Percentiles rank a stretch among this genome's conserved stretches.
Conservation (phyloP, 139 green algal genomes). For the Chlamydomonas schloesseri region DNA sequence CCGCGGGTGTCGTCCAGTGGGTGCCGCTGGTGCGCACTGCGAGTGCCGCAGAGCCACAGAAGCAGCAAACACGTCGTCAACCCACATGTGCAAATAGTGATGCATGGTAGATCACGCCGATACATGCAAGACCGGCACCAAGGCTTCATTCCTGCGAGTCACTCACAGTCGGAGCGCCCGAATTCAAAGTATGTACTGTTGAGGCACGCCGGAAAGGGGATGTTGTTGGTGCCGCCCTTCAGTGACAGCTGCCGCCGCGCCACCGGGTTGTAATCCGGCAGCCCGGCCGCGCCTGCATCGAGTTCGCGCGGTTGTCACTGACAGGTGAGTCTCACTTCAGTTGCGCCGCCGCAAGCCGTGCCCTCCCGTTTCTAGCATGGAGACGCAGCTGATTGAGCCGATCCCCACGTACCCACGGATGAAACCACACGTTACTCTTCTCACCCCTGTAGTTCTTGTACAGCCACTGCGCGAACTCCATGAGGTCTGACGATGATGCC, state of each 20-base stretch:
- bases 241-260: constrained; percentile 44
- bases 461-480: constrained; percentile 74
- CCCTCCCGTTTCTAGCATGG: too few species aligned
- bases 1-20: background rate
- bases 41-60: too few species aligned
- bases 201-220: constrained; percentile 56
- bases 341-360: too few species aligned
- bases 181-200: constrained; percentile 20
- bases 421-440: too few species aligned
- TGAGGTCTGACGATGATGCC: constrained; percentile 48
- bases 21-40: constrained; percentile 15
- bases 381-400: too few species aligned
- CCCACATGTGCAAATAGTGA: too few species aligned
- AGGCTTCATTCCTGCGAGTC: too few species aligned
- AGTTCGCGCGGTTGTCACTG: background rate
- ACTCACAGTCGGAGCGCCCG: constrained; percentile 25
- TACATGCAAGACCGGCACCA: too few species aligned
- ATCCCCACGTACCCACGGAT: too few species aligned
- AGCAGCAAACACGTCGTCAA: background rate
- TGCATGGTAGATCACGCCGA: too few species aligned
- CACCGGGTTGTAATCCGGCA: constrained; percentile 47
- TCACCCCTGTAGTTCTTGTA: constrained; percentile 58
- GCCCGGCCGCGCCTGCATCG: constrained; percentile 23
- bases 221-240: constrained; percentile 47
- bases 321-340: too few species aligned